phyloP scores from a whole-genome alignment of 2,329 filamentous ascomycete species.

The Cladosporium sp. region DNA sequence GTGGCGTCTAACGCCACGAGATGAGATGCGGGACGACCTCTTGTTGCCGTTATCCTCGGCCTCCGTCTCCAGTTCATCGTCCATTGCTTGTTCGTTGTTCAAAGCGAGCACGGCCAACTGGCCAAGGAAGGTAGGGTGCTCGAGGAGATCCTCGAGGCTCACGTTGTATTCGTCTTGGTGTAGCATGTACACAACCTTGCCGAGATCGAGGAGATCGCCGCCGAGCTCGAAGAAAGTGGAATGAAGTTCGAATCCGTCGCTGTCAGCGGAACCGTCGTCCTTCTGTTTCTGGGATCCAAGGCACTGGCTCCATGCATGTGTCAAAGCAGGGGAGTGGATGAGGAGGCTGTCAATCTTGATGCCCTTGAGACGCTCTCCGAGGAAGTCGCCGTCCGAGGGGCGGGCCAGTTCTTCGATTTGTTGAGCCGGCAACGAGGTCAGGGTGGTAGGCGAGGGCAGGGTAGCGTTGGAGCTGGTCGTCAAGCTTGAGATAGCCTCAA shows the following conservation, averaged over 20 bases:
- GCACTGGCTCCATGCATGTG: conserved; percentile 6
- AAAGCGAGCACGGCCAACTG: background rate
- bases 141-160: conserved; percentile 6
- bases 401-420: conserved; percentile 7
- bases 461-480: conserved; percentile 5
- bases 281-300: background rate
- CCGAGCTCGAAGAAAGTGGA: conserved; percentile 9
- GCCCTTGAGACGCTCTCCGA: conserved; percentile 7
- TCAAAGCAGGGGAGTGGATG: conserved; percentile 6
- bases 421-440: conserved; percentile 1
- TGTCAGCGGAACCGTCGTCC: background rate
- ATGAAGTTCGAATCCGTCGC: conserved; percentile 7
- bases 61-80: conserved; percentile 1
- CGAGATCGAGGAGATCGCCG: conserved; percentile 1
- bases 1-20: conserved; percentile 4
- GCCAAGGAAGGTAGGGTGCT: conserved; percentile 8
- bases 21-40: conserved; percentile 1
- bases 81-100: conserved; percentile 4
- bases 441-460: conserved; percentile 3
- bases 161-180: conserved; percentile 9
- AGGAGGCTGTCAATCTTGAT: conserved; percentile 3
- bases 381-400: conserved; percentile 5
- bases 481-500: conserved; percentile 7
- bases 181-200: conserved; percentile 9
- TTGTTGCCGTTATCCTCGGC: background rate